Conservation (phyloP, 306 rosid species). For the Ceratonia siliqua region DNA sequence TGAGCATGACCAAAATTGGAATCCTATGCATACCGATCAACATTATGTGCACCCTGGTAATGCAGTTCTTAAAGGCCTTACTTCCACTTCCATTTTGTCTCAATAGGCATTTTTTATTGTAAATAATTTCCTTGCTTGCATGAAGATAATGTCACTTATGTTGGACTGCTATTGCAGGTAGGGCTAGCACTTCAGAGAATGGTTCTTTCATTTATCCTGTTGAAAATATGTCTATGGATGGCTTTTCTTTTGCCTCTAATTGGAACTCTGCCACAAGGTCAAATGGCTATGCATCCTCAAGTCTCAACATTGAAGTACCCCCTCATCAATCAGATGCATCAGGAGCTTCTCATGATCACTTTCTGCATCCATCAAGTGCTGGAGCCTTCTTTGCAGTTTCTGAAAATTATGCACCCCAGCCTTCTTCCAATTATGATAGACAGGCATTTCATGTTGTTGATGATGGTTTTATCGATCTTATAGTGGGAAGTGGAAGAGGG, state of each 20-base stretch:
- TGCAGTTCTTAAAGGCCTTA: constrained; percentile 33
- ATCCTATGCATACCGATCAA: constrained; percentile 69
- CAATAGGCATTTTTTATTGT: constrained; percentile 6
- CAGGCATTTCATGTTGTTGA: constrained; percentile 66
- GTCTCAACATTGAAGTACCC: constrained; percentile 55
- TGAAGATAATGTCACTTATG: constrained; percentile 18
- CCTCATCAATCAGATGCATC: constrained; percentile 64
- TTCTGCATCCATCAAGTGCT: constrained; percentile 59
- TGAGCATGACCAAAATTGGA: constrained; percentile 83
- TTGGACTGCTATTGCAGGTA: constrained; percentile 47
- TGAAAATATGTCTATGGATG: constrained; percentile 63
- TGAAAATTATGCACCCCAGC: constrained; percentile 58
- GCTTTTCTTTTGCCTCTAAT: constrained; percentile 57
- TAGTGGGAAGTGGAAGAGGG: constrained; percentile 71
- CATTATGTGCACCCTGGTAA: constrained; percentile 68
- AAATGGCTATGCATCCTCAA: constrained; percentile 60
- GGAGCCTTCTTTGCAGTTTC: constrained; percentile 50
- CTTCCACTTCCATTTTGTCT: background rate
- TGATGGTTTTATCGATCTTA: constrained; percentile 69
- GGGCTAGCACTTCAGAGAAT: constrained; percentile 60
- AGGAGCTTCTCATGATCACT: constrained; percentile 67
- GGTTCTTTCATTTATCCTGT: constrained; percentile 60
- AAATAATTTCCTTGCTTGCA: constrained; percentile 22
- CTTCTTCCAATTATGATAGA: constrained; percentile 64
- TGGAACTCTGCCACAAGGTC: constrained; percentile 65